Conservation (phyloP, 2,329 filamentous ascomycete species). For the Phoma sp. region DNA sequence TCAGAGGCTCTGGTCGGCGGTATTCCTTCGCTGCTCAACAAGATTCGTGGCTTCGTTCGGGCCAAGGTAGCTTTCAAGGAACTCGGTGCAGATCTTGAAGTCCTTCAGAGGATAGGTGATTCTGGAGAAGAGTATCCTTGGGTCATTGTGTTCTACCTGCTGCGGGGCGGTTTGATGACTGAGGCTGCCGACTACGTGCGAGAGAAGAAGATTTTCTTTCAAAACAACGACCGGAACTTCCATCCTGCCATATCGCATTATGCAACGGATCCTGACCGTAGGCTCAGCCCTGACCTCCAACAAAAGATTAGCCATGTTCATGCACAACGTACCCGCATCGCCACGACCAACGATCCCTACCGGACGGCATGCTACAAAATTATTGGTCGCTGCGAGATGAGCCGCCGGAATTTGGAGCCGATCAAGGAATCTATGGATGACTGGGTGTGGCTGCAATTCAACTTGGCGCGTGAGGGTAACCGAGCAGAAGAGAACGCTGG, state of each 20-base stretch:
- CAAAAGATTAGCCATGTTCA: slow-evolving; percentile 91
- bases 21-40: slow-evolving; percentile 84
- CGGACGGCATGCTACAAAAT: slow-evolving; percentile 98
- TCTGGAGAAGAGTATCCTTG: slow-evolving; percentile 80
- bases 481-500: slow-evolving; percentile 67
- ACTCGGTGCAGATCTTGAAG: slow-evolving; percentile 78
- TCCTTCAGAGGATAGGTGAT: slow-evolving; percentile 74
- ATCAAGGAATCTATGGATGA: slow-evolving; percentile 68
- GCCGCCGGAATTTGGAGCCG: slow-evolving; percentile 61
- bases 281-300: slow-evolving; percentile 78
- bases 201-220: slow-evolving; percentile 81
- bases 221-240: slow-evolving; percentile 90
- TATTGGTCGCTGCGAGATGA: slow-evolving; percentile 76
- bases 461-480: slow-evolving; percentile 66
- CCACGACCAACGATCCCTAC: slow-evolving; percentile 89
- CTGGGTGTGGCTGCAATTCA: slow-evolving; percentile 72
- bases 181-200: slow-evolving; percentile 90
- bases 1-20: slow-evolving; percentile 89
- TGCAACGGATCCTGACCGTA: slow-evolving; percentile 75
- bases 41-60: slow-evolving; percentile 90
- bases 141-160: slow-evolving; percentile 91
- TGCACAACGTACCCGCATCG: slow-evolving; percentile 81
- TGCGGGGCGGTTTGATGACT: slow-evolving; percentile 81
- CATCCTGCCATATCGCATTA: slow-evolving; percentile 86
- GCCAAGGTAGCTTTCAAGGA: slow-evolving; percentile 81